These are phyloP conservation scores for Cyberlindnera mycetangii DNA, from an alignment of 805 yeast species.

Conservation along the genomic window DNA sequence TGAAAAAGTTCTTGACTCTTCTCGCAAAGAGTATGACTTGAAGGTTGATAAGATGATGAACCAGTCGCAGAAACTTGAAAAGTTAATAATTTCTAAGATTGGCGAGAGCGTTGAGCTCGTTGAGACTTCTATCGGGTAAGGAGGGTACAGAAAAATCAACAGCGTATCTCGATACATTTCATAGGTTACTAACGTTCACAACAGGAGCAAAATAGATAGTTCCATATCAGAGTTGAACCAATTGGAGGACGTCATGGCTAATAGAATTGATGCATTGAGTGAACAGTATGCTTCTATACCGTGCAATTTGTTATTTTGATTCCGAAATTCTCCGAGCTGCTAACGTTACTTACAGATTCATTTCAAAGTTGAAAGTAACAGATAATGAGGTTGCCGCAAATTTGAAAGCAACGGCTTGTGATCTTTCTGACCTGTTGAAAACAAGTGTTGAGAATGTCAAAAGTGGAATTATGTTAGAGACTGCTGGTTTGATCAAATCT, in stretches of 20 bases:
- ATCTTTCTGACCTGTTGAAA: not conserved
- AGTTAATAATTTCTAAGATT: slow-evolving; percentile 4
- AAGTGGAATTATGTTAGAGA: not conserved
- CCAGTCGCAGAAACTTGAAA: slow-evolving; percentile 3
- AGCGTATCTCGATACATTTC: not conserved
- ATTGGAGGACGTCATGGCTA: not conserved
- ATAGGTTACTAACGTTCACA: not conserved
- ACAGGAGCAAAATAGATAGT: not conserved
- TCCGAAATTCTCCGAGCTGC: not conserved
- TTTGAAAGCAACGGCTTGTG: not conserved
- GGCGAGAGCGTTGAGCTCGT: slow-evolving; percentile 1
- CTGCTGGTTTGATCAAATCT: not conserved
- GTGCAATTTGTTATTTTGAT: not conserved
- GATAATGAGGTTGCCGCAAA: not conserved
- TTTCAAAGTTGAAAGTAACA: slow-evolving; percentile 1
- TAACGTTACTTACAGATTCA: slow-evolving; percentile 3
- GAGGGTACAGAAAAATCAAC: not conserved
- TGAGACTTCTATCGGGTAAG: slow-evolving; percentile 5
- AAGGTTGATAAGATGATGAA: slow-evolving; percentile 6
- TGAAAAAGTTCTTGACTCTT: slow-evolving; percentile 21
- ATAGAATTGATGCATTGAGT: slow-evolving; percentile 6
- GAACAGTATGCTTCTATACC: slow-evolving; percentile 7
- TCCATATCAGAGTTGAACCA: slow-evolving; percentile 1
- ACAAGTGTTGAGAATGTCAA: not conserved
- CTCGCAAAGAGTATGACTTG: slow-evolving; percentile 21